Evolutionary conservation across 2,329 filamentous ascomycete genomes (phyloP).

Genomic region (Bipolaris zeicola): DNA sequence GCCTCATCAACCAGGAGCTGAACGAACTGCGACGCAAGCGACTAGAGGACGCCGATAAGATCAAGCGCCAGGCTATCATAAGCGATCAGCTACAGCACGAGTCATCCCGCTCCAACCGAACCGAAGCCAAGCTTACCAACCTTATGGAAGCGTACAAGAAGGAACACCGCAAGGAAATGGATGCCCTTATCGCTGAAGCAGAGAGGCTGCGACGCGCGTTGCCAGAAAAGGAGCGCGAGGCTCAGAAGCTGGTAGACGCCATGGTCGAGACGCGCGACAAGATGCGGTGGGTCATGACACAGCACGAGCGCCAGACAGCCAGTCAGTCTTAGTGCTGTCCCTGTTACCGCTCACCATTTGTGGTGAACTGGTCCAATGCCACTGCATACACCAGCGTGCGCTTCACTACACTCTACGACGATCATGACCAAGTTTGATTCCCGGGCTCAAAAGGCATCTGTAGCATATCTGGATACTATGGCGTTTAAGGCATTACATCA

Average conservation of each 20-base stretch:
- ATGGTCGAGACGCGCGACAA: slow-evolving; percentile 67
- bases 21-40: slow-evolving; percentile 38
- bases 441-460: slow-evolving; percentile 24
- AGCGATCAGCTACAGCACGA: slow-evolving; percentile 76
- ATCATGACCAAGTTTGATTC: slow-evolving; percentile 26
- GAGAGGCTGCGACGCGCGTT: slow-evolving; percentile 61
- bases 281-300: slow-evolving; percentile 71
- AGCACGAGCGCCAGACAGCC: slow-evolving; percentile 31
- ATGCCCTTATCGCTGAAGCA: slow-evolving; percentile 64
- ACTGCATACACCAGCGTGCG: background rate
- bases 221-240: slow-evolving; percentile 63
- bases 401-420: slow-evolving; percentile 14
- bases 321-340: slow-evolving; percentile 5
- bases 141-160: slow-evolving; percentile 69
- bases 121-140: slow-evolving; percentile 66
- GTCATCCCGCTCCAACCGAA: slow-evolving; percentile 62
- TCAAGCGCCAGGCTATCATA: slow-evolving; percentile 65
- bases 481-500: slow-evolving; percentile 12
- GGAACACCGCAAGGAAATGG: slow-evolving; percentile 66
- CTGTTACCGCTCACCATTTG: background rate
- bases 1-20: slow-evolving; percentile 59
- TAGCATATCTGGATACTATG: slow-evolving; percentile 28
- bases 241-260: slow-evolving; percentile 64
- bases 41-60: slow-evolving; percentile 41
- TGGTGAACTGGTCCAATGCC: background rate